A percentile compares a stretch with the other conserved stretches of the same genome.
phyloP scores from a whole-genome alignment of 2,329 filamentous ascomycete genomes.

The Diaporthe helianthi region DNA sequence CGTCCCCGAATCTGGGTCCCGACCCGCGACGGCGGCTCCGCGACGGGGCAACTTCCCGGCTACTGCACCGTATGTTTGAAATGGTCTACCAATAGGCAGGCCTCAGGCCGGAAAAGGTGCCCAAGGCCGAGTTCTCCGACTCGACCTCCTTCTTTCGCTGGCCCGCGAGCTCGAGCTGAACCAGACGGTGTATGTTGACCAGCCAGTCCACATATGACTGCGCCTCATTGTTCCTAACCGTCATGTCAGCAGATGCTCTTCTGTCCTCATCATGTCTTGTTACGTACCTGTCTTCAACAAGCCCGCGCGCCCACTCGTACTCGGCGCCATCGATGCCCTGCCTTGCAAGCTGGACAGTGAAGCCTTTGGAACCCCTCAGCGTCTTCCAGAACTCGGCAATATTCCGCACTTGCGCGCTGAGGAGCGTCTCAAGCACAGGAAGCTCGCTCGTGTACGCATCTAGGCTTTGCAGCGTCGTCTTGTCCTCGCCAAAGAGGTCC shows the following conservation, averaged over 20 bases:
- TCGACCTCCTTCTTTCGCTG: constrained; percentile 73
- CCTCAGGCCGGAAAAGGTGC: constrained; percentile 65
- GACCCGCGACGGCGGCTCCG: background rate
- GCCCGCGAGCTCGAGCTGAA: constrained; percentile 84
- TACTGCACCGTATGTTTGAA: background rate
- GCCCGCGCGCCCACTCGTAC: constrained; percentile 90
- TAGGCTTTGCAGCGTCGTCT: constrained; percentile 73
- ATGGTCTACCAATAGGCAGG: constrained; percentile 63
- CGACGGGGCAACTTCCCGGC: background rate
- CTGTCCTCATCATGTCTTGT: background rate
- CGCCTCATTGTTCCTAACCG: constrained; percentile 80
- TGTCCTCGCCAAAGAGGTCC: constrained; percentile 86
- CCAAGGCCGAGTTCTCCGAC: constrained; percentile 55
- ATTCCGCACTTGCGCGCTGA: constrained; percentile 95
- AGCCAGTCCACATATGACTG: constrained; percentile 99
- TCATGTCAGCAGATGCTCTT: background rate
- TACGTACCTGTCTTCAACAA: constrained; percentile 79
- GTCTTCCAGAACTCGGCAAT: constrained; percentile 85
- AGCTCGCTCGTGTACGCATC: constrained; percentile 83
- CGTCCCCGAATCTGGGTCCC: too few relatives aligned
- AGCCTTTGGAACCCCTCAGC: constrained; percentile 82
- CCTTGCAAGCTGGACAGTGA: constrained; percentile 87
- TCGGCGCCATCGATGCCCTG: constrained; percentile 95
- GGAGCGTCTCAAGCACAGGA: constrained; percentile 86
- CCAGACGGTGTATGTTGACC: constrained; percentile 90